Conservation (phyloP, 306 rosid species). For the Dryas octopetala region DNA sequence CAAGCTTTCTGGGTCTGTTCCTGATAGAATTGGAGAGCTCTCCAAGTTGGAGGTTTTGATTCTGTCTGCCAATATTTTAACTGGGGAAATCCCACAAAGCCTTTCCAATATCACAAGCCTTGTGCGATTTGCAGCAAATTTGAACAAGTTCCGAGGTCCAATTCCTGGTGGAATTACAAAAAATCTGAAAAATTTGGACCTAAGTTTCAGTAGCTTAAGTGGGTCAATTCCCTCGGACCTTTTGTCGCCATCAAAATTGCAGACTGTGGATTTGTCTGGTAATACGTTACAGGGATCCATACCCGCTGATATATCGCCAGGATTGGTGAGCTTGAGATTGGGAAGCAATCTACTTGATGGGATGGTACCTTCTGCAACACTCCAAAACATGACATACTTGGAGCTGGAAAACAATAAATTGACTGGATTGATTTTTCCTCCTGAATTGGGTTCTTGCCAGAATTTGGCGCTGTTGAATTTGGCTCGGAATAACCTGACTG, state of each 20-base stretch:
- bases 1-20: slow-evolving; percentile 33
- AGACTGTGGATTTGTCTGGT: slow-evolving; percentile 58
- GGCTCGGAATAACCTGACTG: slow-evolving; percentile 51
- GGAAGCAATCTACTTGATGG: slow-evolving; percentile 56
- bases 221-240: slow-evolving; percentile 54
- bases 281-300: slow-evolving; percentile 46
- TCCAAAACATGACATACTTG: slow-evolving; percentile 42
- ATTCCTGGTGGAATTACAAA: slow-evolving; percentile 55
- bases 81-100: slow-evolving; percentile 49
- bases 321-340: slow-evolving; percentile 63
- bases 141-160: slow-evolving; percentile 40
- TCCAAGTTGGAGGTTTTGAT: slow-evolving; percentile 55
- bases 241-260: slow-evolving; percentile 40
- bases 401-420: slow-evolving; percentile 61
- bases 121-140: slow-evolving; percentile 63
- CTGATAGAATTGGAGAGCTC: slow-evolving; percentile 44
- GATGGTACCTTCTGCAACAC: slow-evolving; percentile 28
- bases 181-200: slow-evolving; percentile 52
- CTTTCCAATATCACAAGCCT: slow-evolving; percentile 42
- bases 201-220: slow-evolving; percentile 45
- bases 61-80: slow-evolving; percentile 51
- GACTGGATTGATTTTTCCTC: slow-evolving; percentile 50
- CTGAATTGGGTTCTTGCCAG: slow-evolving; percentile 41
- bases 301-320: slow-evolving; percentile 43
- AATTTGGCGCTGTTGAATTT: slow-evolving; percentile 62